Percentiles rank a stretch among this genome's conserved stretches.
Conservation (phyloP, 2,329 filamentous ascomycete species). For the Exutisphaerella laricina region DNA sequence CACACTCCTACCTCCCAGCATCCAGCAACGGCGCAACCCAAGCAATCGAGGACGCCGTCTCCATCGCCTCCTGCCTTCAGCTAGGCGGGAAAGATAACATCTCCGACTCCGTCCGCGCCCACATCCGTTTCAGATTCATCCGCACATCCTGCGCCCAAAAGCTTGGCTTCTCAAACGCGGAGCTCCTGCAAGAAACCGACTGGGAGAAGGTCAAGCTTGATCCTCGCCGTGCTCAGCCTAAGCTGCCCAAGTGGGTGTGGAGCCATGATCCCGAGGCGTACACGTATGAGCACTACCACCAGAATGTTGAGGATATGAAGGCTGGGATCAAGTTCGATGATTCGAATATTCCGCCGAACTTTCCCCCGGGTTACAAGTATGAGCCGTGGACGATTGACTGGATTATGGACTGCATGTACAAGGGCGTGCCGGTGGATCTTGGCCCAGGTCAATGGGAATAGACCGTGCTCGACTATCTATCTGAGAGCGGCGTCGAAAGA, state of each 20-base stretch:
- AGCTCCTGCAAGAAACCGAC: conserved; percentile 45
- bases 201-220: conserved; percentile 46
- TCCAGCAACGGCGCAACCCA: conserved; percentile 45
- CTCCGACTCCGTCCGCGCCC: conserved; percentile 28
- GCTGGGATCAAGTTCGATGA: conserved; percentile 15
- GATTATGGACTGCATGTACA: conserved; percentile 18
- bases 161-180: conserved; percentile 44
- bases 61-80: conserved; percentile 11
- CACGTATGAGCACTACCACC: conserved; percentile 20
- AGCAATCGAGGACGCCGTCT: conserved; percentile 41
- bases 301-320: conserved; percentile 13
- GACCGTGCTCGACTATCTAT: no score
- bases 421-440: conserved; percentile 13
- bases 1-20: conserved; percentile 43
- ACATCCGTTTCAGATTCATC: conserved; percentile 38
- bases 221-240: conserved; percentile 40
- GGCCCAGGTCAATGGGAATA: conserved; percentile 15
- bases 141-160: conserved; percentile 47
- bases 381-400: conserved; percentile 19
- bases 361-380: conserved; percentile 18
- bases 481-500: no score
- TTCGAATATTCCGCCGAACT: conserved; percentile 16
- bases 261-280: conserved; percentile 23
- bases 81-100: conserved; percentile 6
- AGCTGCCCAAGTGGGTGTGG: conserved; percentile 43